These are phyloP conservation scores for Brassica hybrid DNA, from an alignment of 441 rosid genomes.

Conservation along the genomic window DNA sequence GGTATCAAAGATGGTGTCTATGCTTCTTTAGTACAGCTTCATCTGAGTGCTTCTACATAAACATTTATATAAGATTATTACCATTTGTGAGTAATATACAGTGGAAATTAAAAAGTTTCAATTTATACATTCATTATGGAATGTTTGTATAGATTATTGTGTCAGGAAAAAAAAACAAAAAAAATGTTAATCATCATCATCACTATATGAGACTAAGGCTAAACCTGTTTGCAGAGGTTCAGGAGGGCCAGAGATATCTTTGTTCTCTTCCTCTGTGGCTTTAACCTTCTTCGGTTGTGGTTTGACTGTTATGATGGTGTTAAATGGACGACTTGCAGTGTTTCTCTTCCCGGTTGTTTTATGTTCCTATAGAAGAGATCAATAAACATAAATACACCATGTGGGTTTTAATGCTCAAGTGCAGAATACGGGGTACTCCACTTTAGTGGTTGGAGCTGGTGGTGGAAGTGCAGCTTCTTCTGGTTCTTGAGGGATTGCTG, in stretches of 20 bases:
- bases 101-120: neutral
- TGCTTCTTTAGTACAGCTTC: constrained; percentile 68
- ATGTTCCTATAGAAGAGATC: constrained; percentile 51
- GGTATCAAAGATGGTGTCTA: constrained; percentile 57
- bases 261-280: constrained; percentile 41
- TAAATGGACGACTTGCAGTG: constrained; percentile 56
- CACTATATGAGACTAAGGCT: constrained; percentile 81
- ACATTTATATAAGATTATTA: neutral
- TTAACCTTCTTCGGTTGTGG: constrained; percentile 80
- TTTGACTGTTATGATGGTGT: constrained; percentile 72
- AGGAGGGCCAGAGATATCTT: constrained; percentile 39
- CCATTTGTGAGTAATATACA: constrained; percentile 20
- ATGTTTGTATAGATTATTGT: constrained; percentile 15
- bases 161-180: constrained; percentile 13
- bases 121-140: constrained; percentile 3
- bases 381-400: neutral
- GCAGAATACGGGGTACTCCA: neutral
- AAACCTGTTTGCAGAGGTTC: constrained; percentile 52
- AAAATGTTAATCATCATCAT: constrained; percentile 53
- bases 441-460: constrained; percentile 37
- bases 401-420: neutral
- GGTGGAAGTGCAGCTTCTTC: constrained; percentile 54
- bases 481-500: constrained; percentile 59
- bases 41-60: constrained; percentile 50
- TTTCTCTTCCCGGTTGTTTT: constrained; percentile 61